Percentiles rank a stretch among this genome's conserved stretches.
Conservation (phyloP, 2,329 filamentous ascomycete species). For the Apiospora rasikravindrae region DNA sequence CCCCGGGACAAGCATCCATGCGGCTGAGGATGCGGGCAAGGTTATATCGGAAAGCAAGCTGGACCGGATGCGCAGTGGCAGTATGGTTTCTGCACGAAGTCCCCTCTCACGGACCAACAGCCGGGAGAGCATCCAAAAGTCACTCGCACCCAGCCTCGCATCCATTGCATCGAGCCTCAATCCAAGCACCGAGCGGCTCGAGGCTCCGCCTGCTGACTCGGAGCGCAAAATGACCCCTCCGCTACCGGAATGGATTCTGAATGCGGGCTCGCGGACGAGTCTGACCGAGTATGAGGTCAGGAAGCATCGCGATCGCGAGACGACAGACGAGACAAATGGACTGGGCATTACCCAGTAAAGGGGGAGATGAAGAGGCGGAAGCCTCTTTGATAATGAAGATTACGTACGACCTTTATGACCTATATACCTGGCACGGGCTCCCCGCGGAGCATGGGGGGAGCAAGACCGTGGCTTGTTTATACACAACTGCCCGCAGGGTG, state of each 20-base stretch:
- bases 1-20: constrained; percentile 73
- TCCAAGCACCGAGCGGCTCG: constrained; percentile 30
- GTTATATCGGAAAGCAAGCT: constrained; percentile 63
- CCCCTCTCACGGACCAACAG: constrained; percentile 57
- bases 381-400: constrained; percentile 3
- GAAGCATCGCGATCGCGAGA: constrained; percentile 37
- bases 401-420: constrained; percentile 18
- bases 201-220: constrained; percentile 30
- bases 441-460: not conserved
- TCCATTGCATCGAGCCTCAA: constrained; percentile 20
- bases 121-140: constrained; percentile 51
- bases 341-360: constrained; percentile 20
- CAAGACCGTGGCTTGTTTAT: constrained; percentile 12
- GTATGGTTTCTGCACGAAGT: constrained; percentile 52
- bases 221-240: constrained; percentile 62
- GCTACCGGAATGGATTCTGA: constrained; percentile 66
- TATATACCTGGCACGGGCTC: not conserved
- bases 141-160: constrained; percentile 22
- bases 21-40: constrained; percentile 71
- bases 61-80: constrained; percentile 61
- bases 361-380: constrained; percentile 27
- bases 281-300: constrained; percentile 52
- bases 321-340: constrained; percentile 10
- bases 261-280: constrained; percentile 56
- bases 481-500: constrained; percentile 5